phyloP scores from a whole-genome alignment of 2,329 filamentous ascomycete species.

The Stemphylium vesicarium region DNA sequence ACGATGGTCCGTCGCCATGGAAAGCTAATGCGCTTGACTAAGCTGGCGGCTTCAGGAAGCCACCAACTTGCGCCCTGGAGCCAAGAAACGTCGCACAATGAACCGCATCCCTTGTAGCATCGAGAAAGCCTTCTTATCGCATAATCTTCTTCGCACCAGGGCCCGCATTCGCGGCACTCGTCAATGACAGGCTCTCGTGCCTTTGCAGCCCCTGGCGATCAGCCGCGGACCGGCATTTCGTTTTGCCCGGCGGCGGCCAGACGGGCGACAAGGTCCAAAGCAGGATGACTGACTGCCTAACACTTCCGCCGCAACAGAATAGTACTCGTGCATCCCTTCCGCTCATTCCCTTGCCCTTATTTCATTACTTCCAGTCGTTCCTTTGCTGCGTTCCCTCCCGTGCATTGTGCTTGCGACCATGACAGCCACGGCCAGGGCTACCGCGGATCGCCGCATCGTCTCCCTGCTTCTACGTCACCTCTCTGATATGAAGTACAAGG shows the following conservation, averaged over 20 bases:
- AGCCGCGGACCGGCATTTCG: conserved; percentile 12
- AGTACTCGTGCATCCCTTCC: not conserved
- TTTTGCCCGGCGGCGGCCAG: conserved; percentile 20
- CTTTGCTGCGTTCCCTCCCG: conserved; percentile 12
- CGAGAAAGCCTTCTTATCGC: conserved; percentile 5
- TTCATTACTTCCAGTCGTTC: conserved; percentile 1
- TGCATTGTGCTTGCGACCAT: conserved; percentile 22
- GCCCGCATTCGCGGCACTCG: not conserved
- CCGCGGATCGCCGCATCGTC: conserved; percentile 35
- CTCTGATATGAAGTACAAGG: conserved; percentile 41
- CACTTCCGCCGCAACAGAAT: conserved; percentile 5
- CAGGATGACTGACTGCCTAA: conserved; percentile 18
- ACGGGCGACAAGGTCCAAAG: conserved; percentile 16
- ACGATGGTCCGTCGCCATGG: conserved; percentile 10
- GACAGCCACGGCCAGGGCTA: conserved; percentile 27
- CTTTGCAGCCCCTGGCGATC: conserved; percentile 24
- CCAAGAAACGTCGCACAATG: conserved; percentile 1
- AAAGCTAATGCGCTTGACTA: conserved; percentile 15
- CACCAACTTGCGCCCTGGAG: conserved; percentile 1
- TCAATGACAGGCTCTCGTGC: conserved; percentile 16
- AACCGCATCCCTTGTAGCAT: not conserved
- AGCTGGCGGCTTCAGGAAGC: conserved; percentile 8
- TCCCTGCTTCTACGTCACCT: conserved; percentile 35
- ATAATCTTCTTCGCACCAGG: conserved; percentile 4
- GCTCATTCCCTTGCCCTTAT: conserved; percentile 4